Evolutionary conservation across 352 stramenopile genomes (phyloP), one percentile per base, ranked within the genome.

Genomic region (Phytophthora capsici): DNA sequence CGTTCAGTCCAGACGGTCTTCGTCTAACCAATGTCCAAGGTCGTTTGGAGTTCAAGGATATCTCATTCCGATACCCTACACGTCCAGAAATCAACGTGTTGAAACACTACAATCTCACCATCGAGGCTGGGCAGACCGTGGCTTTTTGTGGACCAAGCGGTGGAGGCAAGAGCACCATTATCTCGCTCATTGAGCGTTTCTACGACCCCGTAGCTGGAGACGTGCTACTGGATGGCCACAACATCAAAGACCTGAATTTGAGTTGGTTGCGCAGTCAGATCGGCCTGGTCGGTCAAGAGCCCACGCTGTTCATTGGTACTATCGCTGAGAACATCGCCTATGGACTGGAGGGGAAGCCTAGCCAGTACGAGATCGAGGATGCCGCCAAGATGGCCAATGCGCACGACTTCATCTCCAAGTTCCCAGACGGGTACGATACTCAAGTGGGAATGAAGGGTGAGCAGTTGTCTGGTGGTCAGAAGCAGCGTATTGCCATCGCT

Each of bases 381-480:
- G 94, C 93, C 2, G 91, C 93, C 6, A 86, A 88, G 60, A 78
- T 97, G 60, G 93, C 94, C 23, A 98, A 98, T 32, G 48, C 48
- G 3, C 48, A 56, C 48, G 32, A 22, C 30, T 56, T 56, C 30
- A 56, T 56, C 48, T 17, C 48, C 19, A 30, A 55, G 19, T 56
- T 56, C 32, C 48, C 32, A 19, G 48, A 56, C 13, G 48, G 48
- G 2, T 45, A 56, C 32, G 48, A 44, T 6, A 56, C 48, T 8
- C 19, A 56, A 26, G 48, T 56, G 19, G 48, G 30, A 2, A 56
- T 45, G 48, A 45, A 56, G 32, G 48, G 48, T 3, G 48, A 56
- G 32, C 48, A 56, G 32, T 22, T 56, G 10, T 56, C 48, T 1
- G 48, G 48, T 4, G 48, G 48, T 3, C 48, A 56, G 32, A 56